Evolutionary conservation across 345 rosid species (phyloP).

Genomic region (Hibiscus tridactylites): DNA sequence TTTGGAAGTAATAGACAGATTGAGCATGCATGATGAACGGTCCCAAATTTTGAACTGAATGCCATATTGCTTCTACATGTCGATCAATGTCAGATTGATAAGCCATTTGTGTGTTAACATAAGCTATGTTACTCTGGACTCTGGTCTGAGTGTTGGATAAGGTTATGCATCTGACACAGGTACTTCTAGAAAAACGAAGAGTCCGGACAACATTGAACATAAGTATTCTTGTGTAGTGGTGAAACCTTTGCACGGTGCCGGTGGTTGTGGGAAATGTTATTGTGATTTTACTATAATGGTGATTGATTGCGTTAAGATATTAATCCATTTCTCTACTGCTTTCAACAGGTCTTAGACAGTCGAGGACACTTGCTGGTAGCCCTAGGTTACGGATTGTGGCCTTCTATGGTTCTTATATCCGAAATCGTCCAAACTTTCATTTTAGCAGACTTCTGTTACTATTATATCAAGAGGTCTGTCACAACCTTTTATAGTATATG

Average conservation of each 20-base stretch:
- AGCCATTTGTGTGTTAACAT: background rate
- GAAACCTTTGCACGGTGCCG: background rate
- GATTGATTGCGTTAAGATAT: background rate
- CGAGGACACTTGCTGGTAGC: conserved; percentile 91
- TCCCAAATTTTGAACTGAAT: background rate
- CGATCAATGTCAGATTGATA: too few relatives aligned
- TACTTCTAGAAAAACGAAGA: too few relatives aligned
- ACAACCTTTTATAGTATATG: background rate
- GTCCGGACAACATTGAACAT: too few relatives aligned
- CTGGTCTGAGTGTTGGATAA: too few relatives aligned
- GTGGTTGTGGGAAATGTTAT: background rate
- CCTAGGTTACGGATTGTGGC: conserved; percentile 96
- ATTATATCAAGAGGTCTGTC: conserved; percentile 76
- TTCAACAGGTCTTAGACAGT: conserved; percentile 75
- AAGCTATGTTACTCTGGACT: background rate
- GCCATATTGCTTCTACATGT: too few relatives aligned
- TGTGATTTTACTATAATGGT: background rate
- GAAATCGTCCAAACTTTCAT: conserved; percentile 98
- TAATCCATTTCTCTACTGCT: background rate
- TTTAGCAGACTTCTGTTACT: conserved; percentile 97
- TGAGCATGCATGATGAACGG: background rate
- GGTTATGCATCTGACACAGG: too few relatives aligned
- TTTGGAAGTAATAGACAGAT: conserved; percentile 1
- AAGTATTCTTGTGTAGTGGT: background rate
- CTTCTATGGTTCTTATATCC: conserved; percentile 93